These are phyloP conservation scores for Hymenoscyphus salicellus DNA, from an alignment of 2,329 filamentous ascomycete genomes.

Conservation along the genomic window DNA sequence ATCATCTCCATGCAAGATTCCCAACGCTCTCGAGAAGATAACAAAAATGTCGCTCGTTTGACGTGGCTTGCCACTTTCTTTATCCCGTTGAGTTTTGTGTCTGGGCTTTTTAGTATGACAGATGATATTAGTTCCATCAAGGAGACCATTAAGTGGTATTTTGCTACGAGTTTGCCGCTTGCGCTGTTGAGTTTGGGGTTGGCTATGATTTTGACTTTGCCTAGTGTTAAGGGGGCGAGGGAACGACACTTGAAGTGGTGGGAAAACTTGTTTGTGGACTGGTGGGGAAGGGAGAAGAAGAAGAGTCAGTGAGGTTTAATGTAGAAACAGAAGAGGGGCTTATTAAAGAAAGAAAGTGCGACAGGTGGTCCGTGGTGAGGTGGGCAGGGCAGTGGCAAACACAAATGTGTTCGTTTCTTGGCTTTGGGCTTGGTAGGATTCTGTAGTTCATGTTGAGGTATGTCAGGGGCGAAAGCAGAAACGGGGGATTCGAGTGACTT, in stretches of 20 bases:
- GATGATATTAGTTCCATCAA: slow-evolving; percentile 19
- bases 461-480: neutral
- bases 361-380: no score
- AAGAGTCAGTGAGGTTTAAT: neutral
- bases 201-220: slow-evolving; percentile 10
- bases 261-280: neutral
- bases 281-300: neutral
- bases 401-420: neutral
- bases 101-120: slow-evolving; percentile 36
- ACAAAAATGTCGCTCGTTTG: slow-evolving; percentile 36
- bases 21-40: slow-evolving; percentile 33
- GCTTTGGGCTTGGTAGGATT: no score
- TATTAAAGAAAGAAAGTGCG: no score
- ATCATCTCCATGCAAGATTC: slow-evolving; percentile 35
- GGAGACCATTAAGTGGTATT: slow-evolving; percentile 27
- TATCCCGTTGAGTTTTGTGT: slow-evolving; percentile 36
- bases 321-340: no score
- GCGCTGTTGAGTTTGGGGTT: slow-evolving; percentile 17
- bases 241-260: neutral
- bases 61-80: slow-evolving; percentile 38
- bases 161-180: slow-evolving; percentile 29
- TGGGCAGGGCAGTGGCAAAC: neutral
- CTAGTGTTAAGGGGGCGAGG: slow-evolving; percentile 9
- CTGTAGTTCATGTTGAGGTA: neutral
- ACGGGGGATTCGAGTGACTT: neutral